Percentiles rank a stretch among this genome's conserved stretches.
Conservation (phyloP, 2,329 filamentous ascomycete species). For the Hyphodiscus sp. region DNA sequence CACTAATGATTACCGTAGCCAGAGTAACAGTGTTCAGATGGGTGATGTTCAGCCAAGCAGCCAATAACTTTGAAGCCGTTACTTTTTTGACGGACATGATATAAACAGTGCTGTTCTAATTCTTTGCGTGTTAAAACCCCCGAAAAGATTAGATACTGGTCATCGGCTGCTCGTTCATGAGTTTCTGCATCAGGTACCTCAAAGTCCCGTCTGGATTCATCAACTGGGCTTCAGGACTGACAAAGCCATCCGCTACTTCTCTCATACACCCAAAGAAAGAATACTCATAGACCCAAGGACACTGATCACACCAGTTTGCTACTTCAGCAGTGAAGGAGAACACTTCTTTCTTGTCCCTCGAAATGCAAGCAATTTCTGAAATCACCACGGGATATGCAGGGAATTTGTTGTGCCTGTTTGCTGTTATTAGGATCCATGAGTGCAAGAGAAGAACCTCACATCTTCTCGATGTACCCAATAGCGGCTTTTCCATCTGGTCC, state of each 20-base stretch:
- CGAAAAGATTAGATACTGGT: slow-evolving; percentile 1
- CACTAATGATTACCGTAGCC: slow-evolving; percentile 41
- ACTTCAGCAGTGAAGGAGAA: slow-evolving; percentile 34
- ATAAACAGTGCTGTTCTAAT: too few relatives aligned
- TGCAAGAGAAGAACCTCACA: slow-evolving; percentile 21
- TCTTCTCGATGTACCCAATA: slow-evolving; percentile 32
- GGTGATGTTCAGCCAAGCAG: too few relatives aligned
- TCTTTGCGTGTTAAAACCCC: too few relatives aligned
- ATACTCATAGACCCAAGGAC: slow-evolving; percentile 38
- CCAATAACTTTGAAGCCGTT: too few relatives aligned
- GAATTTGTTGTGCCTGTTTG: slow-evolving; percentile 25
- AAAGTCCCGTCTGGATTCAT: slow-evolving; percentile 37
- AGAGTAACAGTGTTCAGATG: slow-evolving; percentile 27
- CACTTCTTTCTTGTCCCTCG: slow-evolving; percentile 32
- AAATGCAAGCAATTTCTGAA: slow-evolving; percentile 37
- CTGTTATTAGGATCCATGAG: not conserved
- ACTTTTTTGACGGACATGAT: too few relatives aligned
- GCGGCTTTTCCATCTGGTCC: slow-evolving; percentile 30
- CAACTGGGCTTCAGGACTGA: slow-evolving; percentile 40
- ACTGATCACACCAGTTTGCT: slow-evolving; percentile 38
- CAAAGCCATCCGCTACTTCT: slow-evolving; percentile 37
- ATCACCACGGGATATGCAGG: slow-evolving; percentile 33
- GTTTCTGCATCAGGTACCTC: slow-evolving; percentile 28
- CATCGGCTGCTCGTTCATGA: slow-evolving; percentile 24
- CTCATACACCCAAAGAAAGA: slow-evolving; percentile 39